A percentile compares a stretch with the other conserved stretches of the same genome.
phyloP scores from a whole-genome alignment of 495 filamentous ascomycete species.

The Immersiella caudata region DNA sequence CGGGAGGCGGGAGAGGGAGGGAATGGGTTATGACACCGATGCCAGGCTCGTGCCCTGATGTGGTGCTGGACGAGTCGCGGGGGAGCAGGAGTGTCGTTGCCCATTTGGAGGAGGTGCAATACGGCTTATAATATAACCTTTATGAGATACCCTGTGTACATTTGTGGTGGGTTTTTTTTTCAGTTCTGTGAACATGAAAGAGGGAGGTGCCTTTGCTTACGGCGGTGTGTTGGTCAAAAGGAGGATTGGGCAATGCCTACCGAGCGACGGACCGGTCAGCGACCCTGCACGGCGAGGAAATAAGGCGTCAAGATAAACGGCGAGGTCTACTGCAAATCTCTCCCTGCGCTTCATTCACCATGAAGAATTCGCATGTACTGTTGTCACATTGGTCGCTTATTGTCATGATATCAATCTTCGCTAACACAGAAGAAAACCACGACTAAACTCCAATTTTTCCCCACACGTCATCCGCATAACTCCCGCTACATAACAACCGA shows the following conservation, averaged over 20 bases:
- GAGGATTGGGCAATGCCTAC: too few relatives aligned
- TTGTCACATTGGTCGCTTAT: background rate
- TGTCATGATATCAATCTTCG: background rate
- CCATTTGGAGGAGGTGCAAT: background rate
- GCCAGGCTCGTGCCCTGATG: background rate
- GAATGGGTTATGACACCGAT: background rate
- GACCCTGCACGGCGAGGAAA: background rate
- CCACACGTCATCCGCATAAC: background rate
- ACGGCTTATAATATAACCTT: background rate
- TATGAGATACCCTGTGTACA: background rate
- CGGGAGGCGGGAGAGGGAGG: background rate
- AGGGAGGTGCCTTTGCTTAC: too few relatives aligned
- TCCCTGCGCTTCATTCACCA: too few relatives aligned
- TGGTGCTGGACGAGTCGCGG: background rate
- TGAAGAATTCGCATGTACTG: background rate
- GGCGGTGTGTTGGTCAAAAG: background rate
- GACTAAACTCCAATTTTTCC: background rate
- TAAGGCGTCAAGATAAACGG: background rate
- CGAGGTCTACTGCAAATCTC: too few relatives aligned
- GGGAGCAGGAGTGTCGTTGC: too few relatives aligned
- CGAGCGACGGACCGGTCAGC: too few relatives aligned
- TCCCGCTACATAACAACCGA: background rate
- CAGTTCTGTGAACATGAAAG: background rate
- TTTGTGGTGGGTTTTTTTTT: background rate
- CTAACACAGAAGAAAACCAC: background rate